A percentile compares a stretch with the other conserved stretches of the same genome.
Evolutionary conservation across 331 rosid genomes (phyloP).

Genomic region (Erythrophleum ivorense): DNA sequence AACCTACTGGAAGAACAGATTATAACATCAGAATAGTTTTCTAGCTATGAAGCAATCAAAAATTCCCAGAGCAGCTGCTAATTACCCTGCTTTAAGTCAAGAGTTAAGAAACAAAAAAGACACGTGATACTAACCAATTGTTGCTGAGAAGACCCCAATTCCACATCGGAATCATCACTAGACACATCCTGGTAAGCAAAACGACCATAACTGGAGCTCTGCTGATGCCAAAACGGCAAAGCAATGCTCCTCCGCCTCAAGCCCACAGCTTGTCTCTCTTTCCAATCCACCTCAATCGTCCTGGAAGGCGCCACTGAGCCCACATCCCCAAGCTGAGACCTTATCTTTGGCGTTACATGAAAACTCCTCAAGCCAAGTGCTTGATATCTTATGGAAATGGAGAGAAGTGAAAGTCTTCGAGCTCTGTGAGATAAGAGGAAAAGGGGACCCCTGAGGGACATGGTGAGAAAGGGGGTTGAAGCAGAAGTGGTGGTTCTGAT

Average conservation of each 20-base stretch:
- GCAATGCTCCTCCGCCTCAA: conserved; percentile 42
- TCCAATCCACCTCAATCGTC: conserved; percentile 38
- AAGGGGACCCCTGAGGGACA: conserved; percentile 47
- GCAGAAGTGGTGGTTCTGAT: conserved; percentile 43
- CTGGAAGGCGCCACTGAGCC: conserved; percentile 43
- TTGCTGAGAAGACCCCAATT: conserved; percentile 51
- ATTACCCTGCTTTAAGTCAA: conserved; percentile 7
- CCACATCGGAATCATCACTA: conserved; percentile 76
- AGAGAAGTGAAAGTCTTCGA: conserved; percentile 30
- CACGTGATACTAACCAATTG: conserved; percentile 54
- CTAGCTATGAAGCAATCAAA: neutral
- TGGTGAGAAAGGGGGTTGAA: conserved; percentile 33
- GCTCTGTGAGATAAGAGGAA: neutral
- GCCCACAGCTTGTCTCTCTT: conserved; percentile 35
- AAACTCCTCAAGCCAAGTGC: conserved; percentile 29
- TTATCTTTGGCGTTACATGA: conserved; percentile 15
- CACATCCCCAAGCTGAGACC: conserved; percentile 39
- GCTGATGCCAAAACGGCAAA: conserved; percentile 59
- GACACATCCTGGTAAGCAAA: conserved; percentile 67
- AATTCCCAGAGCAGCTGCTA: neutral
- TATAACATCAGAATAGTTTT: neutral
- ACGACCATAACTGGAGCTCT: conserved; percentile 63
- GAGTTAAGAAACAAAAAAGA: neutral
- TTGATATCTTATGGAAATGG: conserved; percentile 27
- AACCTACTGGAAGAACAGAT: neutral